Evolutionary conservation across 257 asterid species (phyloP).

Genomic region (Solanum microdontum): DNA sequence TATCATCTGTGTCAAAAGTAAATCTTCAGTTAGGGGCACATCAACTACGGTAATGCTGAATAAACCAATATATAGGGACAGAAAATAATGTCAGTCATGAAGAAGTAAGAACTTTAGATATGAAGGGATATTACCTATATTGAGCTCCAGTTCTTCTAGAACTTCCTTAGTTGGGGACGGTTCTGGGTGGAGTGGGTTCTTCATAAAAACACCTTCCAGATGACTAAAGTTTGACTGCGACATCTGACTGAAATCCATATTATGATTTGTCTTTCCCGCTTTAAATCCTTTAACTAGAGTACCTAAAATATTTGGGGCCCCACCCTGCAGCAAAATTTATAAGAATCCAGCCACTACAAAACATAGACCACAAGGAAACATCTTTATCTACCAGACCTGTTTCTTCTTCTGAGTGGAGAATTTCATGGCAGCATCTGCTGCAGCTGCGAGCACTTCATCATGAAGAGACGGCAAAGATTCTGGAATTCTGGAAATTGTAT

Average conservation of each 20-base stretch:
- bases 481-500: slow-evolving; percentile 44
- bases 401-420: slow-evolving; percentile 51
- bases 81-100: background rate
- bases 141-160: slow-evolving; percentile 48
- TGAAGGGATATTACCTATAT: slow-evolving; percentile 43
- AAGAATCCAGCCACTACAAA: slow-evolving; percentile 10
- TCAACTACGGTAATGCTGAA: background rate
- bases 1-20: slow-evolving; percentile 44
- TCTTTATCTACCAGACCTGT: slow-evolving; percentile 29
- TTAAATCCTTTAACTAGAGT: slow-evolving; percentile 63
- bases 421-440: slow-evolving; percentile 54
- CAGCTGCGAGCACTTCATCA: slow-evolving; percentile 85
- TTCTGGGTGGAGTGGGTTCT: slow-evolving; percentile 30
- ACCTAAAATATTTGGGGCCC: slow-evolving; percentile 44
- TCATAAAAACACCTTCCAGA: slow-evolving; percentile 45
- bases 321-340: slow-evolving; percentile 39
- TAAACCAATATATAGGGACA: background rate
- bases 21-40: slow-evolving; percentile 8
- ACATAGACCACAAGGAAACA: slow-evolving; percentile 8
- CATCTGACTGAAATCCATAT: slow-evolving; percentile 14
- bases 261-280: slow-evolving; percentile 33
- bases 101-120: background rate
- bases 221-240: slow-evolving; percentile 35
- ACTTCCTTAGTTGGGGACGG: slow-evolving; percentile 18
- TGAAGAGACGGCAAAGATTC: slow-evolving; percentile 75